A percentile compares a stretch with the other conserved stretches of the same genome.
Conservation (phyloP, 495 filamentous ascomycete species). For the Hypomontagnella submonticulosa region DNA sequence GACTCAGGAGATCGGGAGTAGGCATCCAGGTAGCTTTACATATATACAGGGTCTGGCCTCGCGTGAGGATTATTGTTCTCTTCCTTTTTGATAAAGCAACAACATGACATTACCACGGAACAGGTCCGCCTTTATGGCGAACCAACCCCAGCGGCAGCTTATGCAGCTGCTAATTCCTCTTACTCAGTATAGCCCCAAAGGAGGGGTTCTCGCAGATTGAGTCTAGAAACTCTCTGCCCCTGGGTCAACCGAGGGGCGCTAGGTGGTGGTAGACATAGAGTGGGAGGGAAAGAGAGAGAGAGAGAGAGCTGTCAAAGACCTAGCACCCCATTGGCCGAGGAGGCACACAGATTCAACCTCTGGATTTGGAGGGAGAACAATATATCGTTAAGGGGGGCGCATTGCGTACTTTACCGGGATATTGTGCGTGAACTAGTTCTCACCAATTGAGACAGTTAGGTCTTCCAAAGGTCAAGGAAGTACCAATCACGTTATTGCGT, state of each 20-base stretch:
- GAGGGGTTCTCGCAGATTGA: constrained; percentile 71
- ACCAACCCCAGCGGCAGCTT: constrained; percentile 49
- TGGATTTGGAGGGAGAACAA: constrained; percentile 1
- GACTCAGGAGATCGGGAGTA: background rate
- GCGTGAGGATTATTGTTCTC: constrained; percentile 18
- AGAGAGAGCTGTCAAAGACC: constrained; percentile 27
- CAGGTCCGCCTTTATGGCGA: constrained; percentile 44
- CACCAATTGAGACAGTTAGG: constrained; percentile 1
- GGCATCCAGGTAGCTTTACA: background rate
- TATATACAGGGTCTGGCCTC: constrained; percentile 18
- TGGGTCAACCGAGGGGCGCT: constrained; percentile 48
- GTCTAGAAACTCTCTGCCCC: constrained; percentile 47
- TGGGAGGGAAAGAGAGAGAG: too few species aligned
- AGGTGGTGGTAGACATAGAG: constrained; percentile 17
- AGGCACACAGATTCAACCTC: constrained; percentile 39
- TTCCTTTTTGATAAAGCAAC: constrained; percentile 21
- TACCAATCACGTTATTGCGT: background rate
- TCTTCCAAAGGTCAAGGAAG: background rate
- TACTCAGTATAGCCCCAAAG: constrained; percentile 75
- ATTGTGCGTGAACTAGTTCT: constrained; percentile 13
- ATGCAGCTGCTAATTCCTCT: constrained; percentile 46
- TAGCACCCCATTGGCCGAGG: constrained; percentile 43
- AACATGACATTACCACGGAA: constrained; percentile 45
- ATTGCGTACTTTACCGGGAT: background rate
- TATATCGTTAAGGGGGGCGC: background rate